These are phyloP conservation scores for Plasmodium falciparum DNA, from an alignment of 169 alveolate genomes.

Conservation along the genomic window DNA sequence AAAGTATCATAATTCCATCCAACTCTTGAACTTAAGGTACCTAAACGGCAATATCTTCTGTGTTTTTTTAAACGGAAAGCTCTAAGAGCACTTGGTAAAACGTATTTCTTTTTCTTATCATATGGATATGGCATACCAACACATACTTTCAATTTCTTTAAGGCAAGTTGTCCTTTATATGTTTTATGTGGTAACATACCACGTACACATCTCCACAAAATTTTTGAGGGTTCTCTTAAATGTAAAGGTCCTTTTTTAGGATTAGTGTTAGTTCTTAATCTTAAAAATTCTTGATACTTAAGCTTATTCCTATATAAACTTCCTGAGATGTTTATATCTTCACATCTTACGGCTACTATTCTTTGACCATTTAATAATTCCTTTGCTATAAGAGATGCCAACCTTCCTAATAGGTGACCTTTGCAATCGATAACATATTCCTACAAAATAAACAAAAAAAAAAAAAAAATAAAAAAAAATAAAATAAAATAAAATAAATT, in stretches of 20 bases:
- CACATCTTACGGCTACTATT: constrained; percentile 97
- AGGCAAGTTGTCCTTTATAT: constrained; percentile 97
- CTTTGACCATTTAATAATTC: constrained; percentile 98
- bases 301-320: constrained; percentile 95
- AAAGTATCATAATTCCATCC: constrained; percentile 95
- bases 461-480: no score
- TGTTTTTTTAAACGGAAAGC: constrained; percentile 90
- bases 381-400: constrained; percentile 99
- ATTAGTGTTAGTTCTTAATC: constrained; percentile 96
- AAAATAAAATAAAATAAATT: no score
- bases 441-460: constrained; percentile 46
- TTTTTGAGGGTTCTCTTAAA: constrained; percentile 97
- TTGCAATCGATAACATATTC: constrained; percentile 97
- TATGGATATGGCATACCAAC: constrained; percentile 97
- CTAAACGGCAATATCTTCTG: constrained; percentile 91
- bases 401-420: constrained; percentile 99
- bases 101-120: constrained; percentile 94
- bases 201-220: constrained; percentile 98
- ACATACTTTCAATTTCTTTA: constrained; percentile 94
- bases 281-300: constrained; percentile 95
- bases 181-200: constrained; percentile 99
- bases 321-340: constrained; percentile 97
- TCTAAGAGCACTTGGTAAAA: constrained; percentile 95
- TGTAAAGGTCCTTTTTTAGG: constrained; percentile 98
- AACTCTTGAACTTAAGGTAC: constrained; percentile 92